A percentile compares a stretch with the other conserved stretches of the same genome.
Conservation (phyloP, 495 filamentous ascomycete species). For the Penicillium bialowiezense region DNA sequence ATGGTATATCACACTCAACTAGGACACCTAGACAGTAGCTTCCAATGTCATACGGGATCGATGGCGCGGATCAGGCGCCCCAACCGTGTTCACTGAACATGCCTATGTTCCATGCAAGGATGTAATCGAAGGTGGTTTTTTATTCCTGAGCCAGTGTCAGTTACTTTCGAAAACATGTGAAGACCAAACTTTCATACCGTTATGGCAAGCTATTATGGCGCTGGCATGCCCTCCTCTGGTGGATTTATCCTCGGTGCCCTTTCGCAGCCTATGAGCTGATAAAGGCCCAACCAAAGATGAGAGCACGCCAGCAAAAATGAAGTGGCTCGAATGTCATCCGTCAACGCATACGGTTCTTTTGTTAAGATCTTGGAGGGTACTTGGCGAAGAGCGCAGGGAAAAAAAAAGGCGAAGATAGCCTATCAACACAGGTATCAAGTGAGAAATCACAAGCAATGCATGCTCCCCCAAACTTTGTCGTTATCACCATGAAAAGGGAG, state of each 20-base stretch:
- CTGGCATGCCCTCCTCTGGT: constrained; percentile 25
- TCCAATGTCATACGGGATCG: not conserved
- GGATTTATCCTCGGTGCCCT: constrained; percentile 1
- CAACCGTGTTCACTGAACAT: constrained; percentile 1
- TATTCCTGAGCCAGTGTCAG: constrained; percentile 18
- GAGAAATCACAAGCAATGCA: not conserved
- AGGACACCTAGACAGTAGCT: not conserved
- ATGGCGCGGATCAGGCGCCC: too few species aligned
- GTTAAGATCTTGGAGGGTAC: constrained; percentile 2
- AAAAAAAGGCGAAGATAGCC: constrained; percentile 4
- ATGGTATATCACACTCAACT: not conserved
- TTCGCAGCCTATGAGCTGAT: not conserved
- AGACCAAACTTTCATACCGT: constrained; percentile 22
- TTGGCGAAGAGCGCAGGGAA: not conserved
- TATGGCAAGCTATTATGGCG: constrained; percentile 28
- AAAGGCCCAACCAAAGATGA: not conserved
- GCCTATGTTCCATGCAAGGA: not conserved
- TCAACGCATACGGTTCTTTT: constrained; percentile 3
- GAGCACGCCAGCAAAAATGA: constrained; percentile 10
- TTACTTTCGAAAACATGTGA: not conserved
- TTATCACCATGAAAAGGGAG: not conserved
- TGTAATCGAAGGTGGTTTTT: constrained; percentile 5
- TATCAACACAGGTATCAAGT: constrained; percentile 17
- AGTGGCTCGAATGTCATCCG: constrained; percentile 8
- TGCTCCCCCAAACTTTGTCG: constrained; percentile 1